Conservation (phyloP, 129 eudicot genomes). For the Scalesia atractyloides region DNA sequence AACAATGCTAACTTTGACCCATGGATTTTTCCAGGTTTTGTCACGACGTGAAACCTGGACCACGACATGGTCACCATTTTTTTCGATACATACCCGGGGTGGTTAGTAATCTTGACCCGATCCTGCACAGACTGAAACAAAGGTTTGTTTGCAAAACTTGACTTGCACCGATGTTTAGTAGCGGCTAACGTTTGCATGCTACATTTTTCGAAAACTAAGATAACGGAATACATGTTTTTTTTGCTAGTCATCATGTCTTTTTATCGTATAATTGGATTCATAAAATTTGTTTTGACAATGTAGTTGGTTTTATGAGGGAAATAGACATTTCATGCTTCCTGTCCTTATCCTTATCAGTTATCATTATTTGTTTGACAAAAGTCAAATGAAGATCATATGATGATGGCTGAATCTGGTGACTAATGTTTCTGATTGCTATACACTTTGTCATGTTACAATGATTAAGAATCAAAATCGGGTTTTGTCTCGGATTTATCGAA, state of each 20-base stretch:
- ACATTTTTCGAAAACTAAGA: background rate
- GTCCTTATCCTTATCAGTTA: background rate
- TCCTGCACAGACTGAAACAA: conserved; percentile 12
- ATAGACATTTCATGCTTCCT: conserved; percentile 7
- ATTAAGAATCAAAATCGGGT: background rate
- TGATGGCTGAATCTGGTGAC: background rate
- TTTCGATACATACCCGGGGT: background rate
- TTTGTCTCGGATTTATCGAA: background rate
- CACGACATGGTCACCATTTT: background rate
- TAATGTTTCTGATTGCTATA: background rate
- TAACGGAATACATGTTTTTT: conserved; percentile 3
- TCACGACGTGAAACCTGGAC: conserved; percentile 1
- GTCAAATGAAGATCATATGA: background rate
- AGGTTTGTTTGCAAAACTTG: conserved; percentile 1
- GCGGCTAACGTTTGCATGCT: conserved; percentile 2
- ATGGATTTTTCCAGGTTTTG: background rate
- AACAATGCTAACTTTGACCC: background rate
- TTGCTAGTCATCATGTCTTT: background rate
- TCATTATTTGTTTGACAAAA: conserved; percentile 20
- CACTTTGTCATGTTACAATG: conserved; percentile 15
- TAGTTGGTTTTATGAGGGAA: conserved; percentile 19
- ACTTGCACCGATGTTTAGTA: conserved; percentile 14
- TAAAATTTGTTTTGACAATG: conserved; percentile 2
- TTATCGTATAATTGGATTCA: conserved; percentile 19
- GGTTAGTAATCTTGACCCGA: background rate